Base-by-base conservation (phyloP, 805 yeast genomes). In the Zygosaccharomyces pseudorouxii region DNA sequence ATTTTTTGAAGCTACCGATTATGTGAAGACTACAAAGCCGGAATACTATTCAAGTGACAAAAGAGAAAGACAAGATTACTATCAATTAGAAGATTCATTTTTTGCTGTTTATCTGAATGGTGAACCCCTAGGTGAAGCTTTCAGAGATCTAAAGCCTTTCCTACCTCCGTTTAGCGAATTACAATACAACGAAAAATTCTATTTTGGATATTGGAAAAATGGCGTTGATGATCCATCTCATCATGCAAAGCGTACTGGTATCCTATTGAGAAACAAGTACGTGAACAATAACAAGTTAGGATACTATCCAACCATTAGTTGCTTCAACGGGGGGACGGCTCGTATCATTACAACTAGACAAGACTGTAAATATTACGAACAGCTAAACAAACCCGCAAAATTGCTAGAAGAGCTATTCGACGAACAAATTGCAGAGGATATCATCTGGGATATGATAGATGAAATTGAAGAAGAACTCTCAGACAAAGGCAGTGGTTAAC, bases 281-380 rank as follows among this genome's bases (percentile, higher is more conserved):
- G 79, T 58, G 11, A 95, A 93, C 63, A 97, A 93, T 62, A 96
- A 96, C 0, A 71, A 80, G 38, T 68, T 89, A 47, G 99, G 98
- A 0, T 93, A 93, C 63, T 93, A 82, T 67, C 98, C 99, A 1
- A 87, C 89, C 71, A 74, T 88, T 29, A 86, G 96, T 47, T 86
- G 85, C 22, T 93, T 80, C 62, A 80, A 80, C 55, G 84, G 84
- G 2, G 98, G 98, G 0, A 70, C 77, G 8, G 95, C 87, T 4
- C 71, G 77, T 50, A 64, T 92, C 48, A 81, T 86, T 53, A 74
- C 88, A 2, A 86, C 89, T 0, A 84, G 38, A 14, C 31, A 88
- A 0, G 72, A 80, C 10, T 77, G 89, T 56, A 71, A 73, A 51
- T 72, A 58, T 39, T 52, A 51, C 39, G 58, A 55, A 27, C 33